These are phyloP conservation scores for Leccinum broughii DNA, from an alignment of 768 basidiomycete species.

Conservation along the genomic window DNA sequence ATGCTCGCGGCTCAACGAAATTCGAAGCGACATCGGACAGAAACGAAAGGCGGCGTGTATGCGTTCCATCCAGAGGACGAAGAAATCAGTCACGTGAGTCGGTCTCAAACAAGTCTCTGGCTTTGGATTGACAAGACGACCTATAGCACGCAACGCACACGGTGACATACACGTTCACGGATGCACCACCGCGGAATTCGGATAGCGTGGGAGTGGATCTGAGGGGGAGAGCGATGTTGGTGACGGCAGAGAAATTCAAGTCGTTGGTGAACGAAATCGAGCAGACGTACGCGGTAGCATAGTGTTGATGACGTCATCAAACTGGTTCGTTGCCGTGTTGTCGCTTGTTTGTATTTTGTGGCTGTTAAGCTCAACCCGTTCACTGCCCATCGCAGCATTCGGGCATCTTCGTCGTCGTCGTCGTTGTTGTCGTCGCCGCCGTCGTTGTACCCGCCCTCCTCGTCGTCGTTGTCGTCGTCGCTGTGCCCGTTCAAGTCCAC, in stretches of 20 bases:
- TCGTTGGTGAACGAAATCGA: conserved; percentile 42
- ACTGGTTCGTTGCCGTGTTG: conserved; percentile 12
- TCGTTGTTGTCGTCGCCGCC: background rate
- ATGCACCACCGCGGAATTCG: conserved; percentile 52
- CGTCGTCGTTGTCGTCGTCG: background rate
- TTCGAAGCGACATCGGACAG: conserved; percentile 38
- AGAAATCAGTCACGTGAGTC: conserved; percentile 57
- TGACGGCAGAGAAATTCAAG: conserved; percentile 46
- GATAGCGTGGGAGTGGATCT: conserved; percentile 76
- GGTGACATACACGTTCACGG: conserved; percentile 47
- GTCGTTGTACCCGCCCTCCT: background rate
- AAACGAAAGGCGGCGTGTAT: conserved; percentile 52
- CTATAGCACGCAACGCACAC: conserved; percentile 25
- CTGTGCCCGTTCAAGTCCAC: background rate
- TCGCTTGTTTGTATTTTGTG: conserved; percentile 18
- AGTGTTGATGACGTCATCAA: background rate
- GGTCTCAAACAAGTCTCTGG: background rate
- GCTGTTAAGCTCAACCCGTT: conserved; percentile 11
- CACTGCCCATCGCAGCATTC: background rate
- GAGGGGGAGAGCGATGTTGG: conserved; percentile 63
- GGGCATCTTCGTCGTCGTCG: conserved; percentile 1
- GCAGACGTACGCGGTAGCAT: conserved; percentile 34
- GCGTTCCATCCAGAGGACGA: conserved; percentile 89
- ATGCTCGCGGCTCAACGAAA: conserved; percentile 42
- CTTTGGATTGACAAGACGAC: background rate